Base-by-base conservation (phyloP, 306 rosid species). In the Alnus glutinosa region DNA sequence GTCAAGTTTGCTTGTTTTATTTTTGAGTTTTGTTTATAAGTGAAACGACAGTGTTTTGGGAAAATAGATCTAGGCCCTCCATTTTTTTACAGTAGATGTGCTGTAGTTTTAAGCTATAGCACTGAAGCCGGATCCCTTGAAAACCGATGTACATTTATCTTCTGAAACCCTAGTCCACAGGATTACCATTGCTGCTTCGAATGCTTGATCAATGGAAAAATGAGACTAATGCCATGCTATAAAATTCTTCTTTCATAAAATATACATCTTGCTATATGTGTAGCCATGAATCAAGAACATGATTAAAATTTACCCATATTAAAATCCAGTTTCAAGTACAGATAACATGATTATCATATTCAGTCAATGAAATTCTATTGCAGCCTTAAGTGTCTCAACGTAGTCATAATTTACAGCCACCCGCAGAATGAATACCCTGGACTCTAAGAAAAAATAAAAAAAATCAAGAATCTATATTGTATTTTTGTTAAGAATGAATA, bases 321-420 rank as follows among this genome's bases (percentile, higher is more conserved):
- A 23, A 32, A 59, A 59, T 59, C 66, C 66, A 59, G 46, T 42
- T 42, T 42, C 46, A 7, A 42, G 46, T 4, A 5, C 46, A 42
- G 46, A 42, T 7, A 64, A 7, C 48, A 64, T 9, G 44, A 64
- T 2, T 6, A 37, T 34, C 48, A 37, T 36, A 15, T 36, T 36
- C 48, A 64, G 48, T 67, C 72, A 67, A 16, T 42, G 72, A 67
- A 67, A 42, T 42, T 67, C 49, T 67, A 39, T 67, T 28, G 19
- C 28, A 67, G 71, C 71, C 23, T 66, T 9, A n/a, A 14, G 72
- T 42, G n/a, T 32, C 72, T 67, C 72, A 16, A 67, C 19, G 50
- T 18, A 16, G 51, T 67, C 71, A 67, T 16, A 16, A 37, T 42
- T 39, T 67, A 67, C 51, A 39, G 15, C 30, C 49, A 39, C 28